Conservation (phyloP, 176 grass and related monocot genomes). For the Ananas comosus region DNA sequence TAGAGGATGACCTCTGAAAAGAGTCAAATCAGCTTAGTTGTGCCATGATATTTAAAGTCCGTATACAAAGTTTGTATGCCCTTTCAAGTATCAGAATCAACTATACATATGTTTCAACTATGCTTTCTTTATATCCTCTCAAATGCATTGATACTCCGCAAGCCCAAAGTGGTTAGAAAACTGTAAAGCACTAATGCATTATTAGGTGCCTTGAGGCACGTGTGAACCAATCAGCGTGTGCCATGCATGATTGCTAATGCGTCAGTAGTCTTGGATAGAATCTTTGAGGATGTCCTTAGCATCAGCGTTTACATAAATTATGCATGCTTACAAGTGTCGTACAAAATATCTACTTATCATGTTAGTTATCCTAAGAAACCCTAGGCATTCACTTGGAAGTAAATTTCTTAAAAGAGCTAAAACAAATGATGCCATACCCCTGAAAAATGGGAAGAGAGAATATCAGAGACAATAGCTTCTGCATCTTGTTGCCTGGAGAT, state of each 20-base stretch:
- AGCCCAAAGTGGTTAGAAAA: too few species aligned
- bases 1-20: not conserved
- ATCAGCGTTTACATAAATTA: not conserved
- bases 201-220: too few species aligned
- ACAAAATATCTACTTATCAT: not conserved
- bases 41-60: not conserved
- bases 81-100: not conserved
- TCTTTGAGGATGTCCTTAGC: not conserved
- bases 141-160: not conserved
- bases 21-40: not conserved
- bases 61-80: not conserved
- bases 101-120: not conserved
- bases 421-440: conserved; percentile 33
- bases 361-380: not conserved
- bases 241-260: too few species aligned
- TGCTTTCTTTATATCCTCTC: not conserved
- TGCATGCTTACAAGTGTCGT: not conserved
- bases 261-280: not conserved
- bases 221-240: too few species aligned
- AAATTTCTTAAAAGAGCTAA: not conserved
- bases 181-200: too few species aligned
- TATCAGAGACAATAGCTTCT: conserved; percentile 62
- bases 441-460: conserved; percentile 56
- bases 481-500: conserved; percentile 54
- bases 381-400: too few species aligned